These are phyloP conservation scores for Phyllosticta citriasiana DNA, from an alignment of 2,329 filamentous ascomycete species.

Conservation along the genomic window DNA sequence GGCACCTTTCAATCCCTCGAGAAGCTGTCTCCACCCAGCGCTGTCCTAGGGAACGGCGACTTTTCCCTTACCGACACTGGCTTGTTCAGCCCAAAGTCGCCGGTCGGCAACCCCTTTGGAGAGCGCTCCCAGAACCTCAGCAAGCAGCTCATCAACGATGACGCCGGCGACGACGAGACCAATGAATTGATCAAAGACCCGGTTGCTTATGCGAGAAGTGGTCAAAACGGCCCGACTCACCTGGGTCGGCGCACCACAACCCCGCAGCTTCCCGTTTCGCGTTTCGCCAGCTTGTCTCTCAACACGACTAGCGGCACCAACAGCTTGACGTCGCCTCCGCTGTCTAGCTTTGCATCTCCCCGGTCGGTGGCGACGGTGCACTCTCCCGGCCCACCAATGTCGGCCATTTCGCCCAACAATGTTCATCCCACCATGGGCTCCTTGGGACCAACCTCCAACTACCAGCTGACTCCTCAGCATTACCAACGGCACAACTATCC, in stretches of 20 bases:
- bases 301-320: slow-evolving; percentile 49
- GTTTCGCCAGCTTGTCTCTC: slow-evolving; percentile 61
- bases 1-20: slow-evolving; percentile 53
- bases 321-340: slow-evolving; percentile 42
- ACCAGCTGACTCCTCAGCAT: slow-evolving; percentile 46
- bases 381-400: slow-evolving; percentile 35
- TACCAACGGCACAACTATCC: slow-evolving; percentile 62
- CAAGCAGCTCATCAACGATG: slow-evolving; percentile 63
- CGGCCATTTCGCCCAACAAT: slow-evolving; percentile 40
- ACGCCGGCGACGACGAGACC: slow-evolving; percentile 61
- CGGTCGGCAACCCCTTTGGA: slow-evolving; percentile 59
- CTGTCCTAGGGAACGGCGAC: slow-evolving; percentile 47
- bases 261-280: slow-evolving; percentile 58
- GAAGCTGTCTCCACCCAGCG: slow-evolving; percentile 50
- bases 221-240: slow-evolving; percentile 36
- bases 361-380: slow-evolving; percentile 40
- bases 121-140: slow-evolving; percentile 43
- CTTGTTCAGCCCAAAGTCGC: slow-evolving; percentile 64
- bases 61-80: slow-evolving; percentile 48
- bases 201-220: slow-evolving; percentile 63
- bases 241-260: slow-evolving; percentile 59
- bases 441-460: slow-evolving; percentile 40
- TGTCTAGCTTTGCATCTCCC: slow-evolving; percentile 44
- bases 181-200: slow-evolving; percentile 62
- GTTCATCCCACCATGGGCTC: slow-evolving; percentile 47